Evolutionary conservation across 768 basidiomycete species (phyloP).

Genomic region (Trametes elegans): DNA sequence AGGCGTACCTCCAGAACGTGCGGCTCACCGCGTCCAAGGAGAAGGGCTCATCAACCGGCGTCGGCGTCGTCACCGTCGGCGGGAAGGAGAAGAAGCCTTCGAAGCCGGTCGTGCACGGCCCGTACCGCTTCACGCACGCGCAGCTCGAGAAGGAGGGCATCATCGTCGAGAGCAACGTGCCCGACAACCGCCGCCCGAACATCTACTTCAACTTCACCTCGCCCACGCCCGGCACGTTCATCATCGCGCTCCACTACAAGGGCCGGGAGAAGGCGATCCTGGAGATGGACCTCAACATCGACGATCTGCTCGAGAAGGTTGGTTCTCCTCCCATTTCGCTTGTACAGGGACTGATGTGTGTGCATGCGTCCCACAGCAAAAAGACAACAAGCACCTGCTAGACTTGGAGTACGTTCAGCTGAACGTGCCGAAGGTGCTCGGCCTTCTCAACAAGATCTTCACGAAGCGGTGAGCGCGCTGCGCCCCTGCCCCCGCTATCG

Average conservation of each 20-base stretch:
- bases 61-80: constrained; percentile 93
- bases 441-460: constrained; percentile 91
- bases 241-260: constrained; percentile 98
- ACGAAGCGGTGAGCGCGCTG: constrained; percentile 64
- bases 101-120: constrained; percentile 86
- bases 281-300: constrained; percentile 99
- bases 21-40: constrained; percentile 87
- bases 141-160: constrained; percentile 99
- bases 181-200: constrained; percentile 95
- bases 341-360: background rate
- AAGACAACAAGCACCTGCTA: constrained; percentile 94
- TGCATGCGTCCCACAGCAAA: constrained; percentile 73
- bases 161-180: constrained; percentile 98
- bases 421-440: constrained; percentile 93
- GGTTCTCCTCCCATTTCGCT: constrained; percentile 20
- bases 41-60: constrained; percentile 82
- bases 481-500: background rate
- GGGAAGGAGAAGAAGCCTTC: constrained; percentile 95
- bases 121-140: constrained; percentile 96
- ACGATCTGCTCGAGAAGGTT: constrained; percentile 96
- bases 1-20: constrained; percentile 98
- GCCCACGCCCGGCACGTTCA: constrained; percentile 96
- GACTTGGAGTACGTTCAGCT: constrained; percentile 98
- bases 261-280: constrained; percentile 98
- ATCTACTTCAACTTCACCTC: constrained; percentile 99